These are phyloP conservation scores for Lepiota subincarnata DNA, from an alignment of 768 basidiomycete genomes.

Conservation along the genomic window DNA sequence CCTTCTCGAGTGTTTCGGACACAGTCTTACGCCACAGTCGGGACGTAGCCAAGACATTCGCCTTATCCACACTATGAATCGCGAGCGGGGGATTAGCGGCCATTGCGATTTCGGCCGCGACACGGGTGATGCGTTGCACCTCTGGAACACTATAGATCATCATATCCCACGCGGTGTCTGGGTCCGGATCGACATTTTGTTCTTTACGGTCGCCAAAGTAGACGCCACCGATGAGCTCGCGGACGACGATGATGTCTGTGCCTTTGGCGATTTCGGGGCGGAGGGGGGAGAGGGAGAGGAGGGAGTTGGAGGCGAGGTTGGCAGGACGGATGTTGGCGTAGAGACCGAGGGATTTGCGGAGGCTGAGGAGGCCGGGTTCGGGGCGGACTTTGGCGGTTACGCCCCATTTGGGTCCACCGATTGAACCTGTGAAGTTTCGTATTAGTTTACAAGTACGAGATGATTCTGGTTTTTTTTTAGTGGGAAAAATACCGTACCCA, in stretches of 20 bases:
- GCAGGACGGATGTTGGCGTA: conserved; percentile 99
- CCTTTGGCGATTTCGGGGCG: conserved; percentile 79
- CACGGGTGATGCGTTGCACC: conserved; percentile 91
- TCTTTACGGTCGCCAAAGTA: conserved; percentile 96
- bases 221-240: conserved; percentile 93
- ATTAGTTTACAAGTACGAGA: too few species aligned
- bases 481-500: conserved; percentile 55
- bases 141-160: conserved; percentile 91
- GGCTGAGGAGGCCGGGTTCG: conserved; percentile 81
- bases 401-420: conserved; percentile 99
- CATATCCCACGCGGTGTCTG: conserved; percentile 81
- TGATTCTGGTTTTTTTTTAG: too few species aligned
- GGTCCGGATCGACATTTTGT: conserved; percentile 60
- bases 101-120: conserved; percentile 90
- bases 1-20: conserved; percentile 73
- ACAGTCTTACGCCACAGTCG: conserved; percentile 94
- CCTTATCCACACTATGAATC: conserved; percentile 96
- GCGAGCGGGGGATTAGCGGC: conserved; percentile 77
- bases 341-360: conserved; percentile 90
- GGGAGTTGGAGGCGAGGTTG: conserved; percentile 88
- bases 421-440: conserved; percentile 72
- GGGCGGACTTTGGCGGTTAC: conserved; percentile 85
- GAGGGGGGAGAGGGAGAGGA: conserved; percentile 85
- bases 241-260: conserved; percentile 88
- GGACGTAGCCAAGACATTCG: conserved; percentile 94